Evolutionary conservation across 2,329 filamentous ascomycete species (phyloP).

Genomic region (Akanthomyces lecanii): DNA sequence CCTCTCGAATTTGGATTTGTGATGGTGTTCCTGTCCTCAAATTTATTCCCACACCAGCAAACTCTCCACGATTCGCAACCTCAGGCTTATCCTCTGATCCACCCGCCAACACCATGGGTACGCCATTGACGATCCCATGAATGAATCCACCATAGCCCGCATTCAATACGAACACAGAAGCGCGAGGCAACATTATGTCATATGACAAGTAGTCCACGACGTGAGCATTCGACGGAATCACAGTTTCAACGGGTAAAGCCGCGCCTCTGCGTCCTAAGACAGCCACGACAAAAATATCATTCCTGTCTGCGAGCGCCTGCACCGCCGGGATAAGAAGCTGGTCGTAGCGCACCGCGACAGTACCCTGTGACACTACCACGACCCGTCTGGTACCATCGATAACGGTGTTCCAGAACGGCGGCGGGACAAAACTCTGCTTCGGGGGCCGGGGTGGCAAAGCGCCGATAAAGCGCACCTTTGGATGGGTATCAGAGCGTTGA

Average conservation of each 20-base stretch:
- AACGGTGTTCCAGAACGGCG: slow-evolving; percentile 45
- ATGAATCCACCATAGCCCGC: slow-evolving; percentile 39
- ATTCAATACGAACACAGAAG: slow-evolving; percentile 44
- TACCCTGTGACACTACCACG: slow-evolving; percentile 46
- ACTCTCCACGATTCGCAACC: slow-evolving; percentile 8
- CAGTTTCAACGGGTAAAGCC: slow-evolving; percentile 23
- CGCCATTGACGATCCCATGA: slow-evolving; percentile 12
- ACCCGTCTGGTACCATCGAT: slow-evolving; percentile 33
- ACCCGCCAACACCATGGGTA: slow-evolving; percentile 11
- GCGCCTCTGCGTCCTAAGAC: slow-evolving; percentile 28
- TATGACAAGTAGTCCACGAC: slow-evolving; percentile 47
- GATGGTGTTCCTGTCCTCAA: slow-evolving; percentile 3
- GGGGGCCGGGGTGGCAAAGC: slow-evolving; percentile 32
- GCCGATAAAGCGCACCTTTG: slow-evolving; percentile 41
- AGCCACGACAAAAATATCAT: slow-evolving; percentile 35
- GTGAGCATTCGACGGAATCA: slow-evolving; percentile 38
- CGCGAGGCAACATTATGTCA: slow-evolving; percentile 40
- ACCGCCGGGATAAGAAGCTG: slow-evolving; percentile 45
- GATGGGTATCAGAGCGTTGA: slow-evolving; percentile 31
- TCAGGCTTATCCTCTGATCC: slow-evolving; percentile 11
- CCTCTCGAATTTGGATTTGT: background rate
- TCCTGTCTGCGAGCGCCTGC: slow-evolving; percentile 35
- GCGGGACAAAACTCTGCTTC: slow-evolving; percentile 29
- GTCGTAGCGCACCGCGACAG: slow-evolving; percentile 34
- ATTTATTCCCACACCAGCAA: slow-evolving; percentile 8